Evolutionary conservation across 164 flowering plant species (phyloP).

Genomic region (Aristolochia fimbriata): DNA sequence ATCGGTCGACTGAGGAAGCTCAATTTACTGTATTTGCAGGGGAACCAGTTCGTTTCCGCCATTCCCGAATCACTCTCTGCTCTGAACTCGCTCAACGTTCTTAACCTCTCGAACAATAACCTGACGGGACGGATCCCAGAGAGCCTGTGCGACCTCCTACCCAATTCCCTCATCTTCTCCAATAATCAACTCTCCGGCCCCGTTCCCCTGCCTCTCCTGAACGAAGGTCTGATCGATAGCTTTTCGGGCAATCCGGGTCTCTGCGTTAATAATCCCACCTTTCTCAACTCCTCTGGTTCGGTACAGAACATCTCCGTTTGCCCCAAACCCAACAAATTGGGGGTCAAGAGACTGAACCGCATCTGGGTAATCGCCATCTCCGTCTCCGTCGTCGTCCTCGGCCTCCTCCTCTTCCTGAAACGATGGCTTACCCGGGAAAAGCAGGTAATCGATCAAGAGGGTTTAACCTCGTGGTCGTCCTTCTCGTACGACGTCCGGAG

Average conservation of each 20-base stretch:
- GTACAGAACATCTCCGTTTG: conserved; percentile 44
- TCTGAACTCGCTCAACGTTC: conserved; percentile 63
- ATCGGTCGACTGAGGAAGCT: conserved; percentile 58
- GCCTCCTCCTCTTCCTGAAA: conserved; percentile 36
- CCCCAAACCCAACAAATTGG: conserved; percentile 16
- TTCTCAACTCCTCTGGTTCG: conserved; percentile 18
- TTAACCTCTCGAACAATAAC: conserved; percentile 74
- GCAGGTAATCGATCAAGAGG: conserved; percentile 32
- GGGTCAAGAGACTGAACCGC: conserved; percentile 31
- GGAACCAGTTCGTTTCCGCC: conserved; percentile 58
- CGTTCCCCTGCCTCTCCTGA: conserved; percentile 47
- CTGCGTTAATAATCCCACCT: conserved; percentile 41
- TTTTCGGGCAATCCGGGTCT: conserved; percentile 70
- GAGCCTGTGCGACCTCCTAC: conserved; percentile 47
- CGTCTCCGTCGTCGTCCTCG: conserved; percentile 33
- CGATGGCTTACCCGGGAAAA: conserved; percentile 33
- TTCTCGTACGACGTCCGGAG: conserved; percentile 62
- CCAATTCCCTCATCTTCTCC: conserved; percentile 72
- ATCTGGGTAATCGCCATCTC: conserved; percentile 53
- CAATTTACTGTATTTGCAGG: conserved; percentile 54
- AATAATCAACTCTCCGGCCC: conserved; percentile 73
- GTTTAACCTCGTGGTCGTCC: conserved; percentile 35
- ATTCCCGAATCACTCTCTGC: conserved; percentile 63
- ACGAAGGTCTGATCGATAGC: conserved; percentile 60
- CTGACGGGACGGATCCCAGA: conserved; percentile 71